These are phyloP conservation scores for Chiua virens DNA, from an alignment of 768 basidiomycete species.

Conservation along the genomic window DNA sequence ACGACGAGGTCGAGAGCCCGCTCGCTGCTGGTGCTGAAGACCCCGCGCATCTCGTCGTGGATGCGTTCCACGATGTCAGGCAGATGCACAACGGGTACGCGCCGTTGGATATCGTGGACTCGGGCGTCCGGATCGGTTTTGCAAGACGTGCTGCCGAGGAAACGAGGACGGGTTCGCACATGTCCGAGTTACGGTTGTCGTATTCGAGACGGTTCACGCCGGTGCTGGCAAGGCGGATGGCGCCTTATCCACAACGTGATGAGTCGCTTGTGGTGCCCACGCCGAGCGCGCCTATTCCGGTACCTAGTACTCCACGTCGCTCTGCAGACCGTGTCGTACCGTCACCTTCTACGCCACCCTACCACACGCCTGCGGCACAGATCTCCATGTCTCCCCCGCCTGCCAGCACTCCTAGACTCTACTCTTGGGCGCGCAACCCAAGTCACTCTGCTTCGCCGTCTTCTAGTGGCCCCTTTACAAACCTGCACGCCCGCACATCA, in stretches of 20 bases:
- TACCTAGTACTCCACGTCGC: conserved; percentile 25
- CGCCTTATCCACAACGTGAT: conserved; percentile 3
- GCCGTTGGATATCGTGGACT: conserved; percentile 4
- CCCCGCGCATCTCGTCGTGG: conserved; percentile 38
- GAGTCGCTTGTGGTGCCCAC: conserved; percentile 18
- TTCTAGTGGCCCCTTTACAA: conserved; percentile 51
- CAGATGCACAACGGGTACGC: conserved; percentile 17
- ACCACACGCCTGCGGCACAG: conserved; percentile 22
- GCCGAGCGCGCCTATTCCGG: conserved; percentile 30
- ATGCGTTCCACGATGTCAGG: conserved; percentile 32
- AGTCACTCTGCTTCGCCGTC: conserved; percentile 35
- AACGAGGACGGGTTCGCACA: conserved; percentile 3
- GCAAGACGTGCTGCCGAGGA: conserved; percentile 15
- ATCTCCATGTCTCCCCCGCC: conserved; percentile 53
- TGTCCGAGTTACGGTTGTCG: conserved; percentile 2
- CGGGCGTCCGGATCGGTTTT: conserved; percentile 25
- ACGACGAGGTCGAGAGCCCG: conserved; percentile 42
- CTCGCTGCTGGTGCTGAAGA: conserved; percentile 47
- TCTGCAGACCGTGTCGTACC: conserved; percentile 13
- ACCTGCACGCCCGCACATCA: conserved; percentile 58
- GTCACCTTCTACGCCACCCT: conserved; percentile 34
- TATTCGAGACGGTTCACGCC: conserved; percentile 1
- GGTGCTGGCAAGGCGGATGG: not conserved
- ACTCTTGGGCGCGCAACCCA: conserved; percentile 48
- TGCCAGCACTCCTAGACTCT: conserved; percentile 55